phyloP scores from a whole-genome alignment of 2,329 filamentous ascomycete species.

The Magnaporthiopsis poae region DNA sequence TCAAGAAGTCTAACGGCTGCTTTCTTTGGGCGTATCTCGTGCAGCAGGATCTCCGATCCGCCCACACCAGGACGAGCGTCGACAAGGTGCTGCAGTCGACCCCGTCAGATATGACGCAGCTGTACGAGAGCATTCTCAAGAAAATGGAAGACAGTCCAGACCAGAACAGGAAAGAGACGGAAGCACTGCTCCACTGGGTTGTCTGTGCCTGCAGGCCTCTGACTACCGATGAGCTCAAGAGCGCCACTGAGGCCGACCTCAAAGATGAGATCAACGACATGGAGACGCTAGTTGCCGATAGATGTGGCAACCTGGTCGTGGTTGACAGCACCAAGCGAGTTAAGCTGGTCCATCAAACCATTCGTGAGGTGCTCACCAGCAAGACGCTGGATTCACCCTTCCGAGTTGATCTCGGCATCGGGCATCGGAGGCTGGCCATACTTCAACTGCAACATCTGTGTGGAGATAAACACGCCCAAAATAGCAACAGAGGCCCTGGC shows the following conservation, averaged over 20 bases:
- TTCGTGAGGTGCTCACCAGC: no score
- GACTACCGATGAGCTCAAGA: slow-evolving; percentile 16
- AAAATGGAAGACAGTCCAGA: slow-evolving; percentile 13
- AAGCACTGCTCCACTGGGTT: slow-evolving; percentile 19
- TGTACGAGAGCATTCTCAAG: slow-evolving; percentile 20
- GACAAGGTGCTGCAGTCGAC: slow-evolving; percentile 17
- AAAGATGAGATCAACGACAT: slow-evolving; percentile 4
- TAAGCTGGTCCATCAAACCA: no score
- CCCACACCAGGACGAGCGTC: slow-evolving; percentile 17
- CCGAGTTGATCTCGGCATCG: no score
- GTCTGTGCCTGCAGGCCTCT: slow-evolving; percentile 19
- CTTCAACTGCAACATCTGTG: no score
- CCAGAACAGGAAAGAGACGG: slow-evolving; percentile 19
- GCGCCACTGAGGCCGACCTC: slow-evolving; percentile 19
- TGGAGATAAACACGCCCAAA: no score
- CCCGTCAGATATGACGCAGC: slow-evolving; percentile 19
- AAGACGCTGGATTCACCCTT: no score
- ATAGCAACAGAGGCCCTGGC: no score
- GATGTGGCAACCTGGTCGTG: no score
- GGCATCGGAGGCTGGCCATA: no score
- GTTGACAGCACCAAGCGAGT: no score
- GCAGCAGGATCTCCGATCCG: slow-evolving; percentile 18
- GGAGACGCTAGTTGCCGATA: no score
- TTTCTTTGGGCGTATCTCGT: slow-evolving; percentile 24
- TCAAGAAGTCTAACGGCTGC: slow-evolving; percentile 18